A percentile compares a stretch with the other conserved stretches of the same genome.
These are phyloP conservation scores for Teunomyces barrocoloradensis DNA, from an alignment of 805 yeast genomes.

Conservation along the genomic window DNA sequence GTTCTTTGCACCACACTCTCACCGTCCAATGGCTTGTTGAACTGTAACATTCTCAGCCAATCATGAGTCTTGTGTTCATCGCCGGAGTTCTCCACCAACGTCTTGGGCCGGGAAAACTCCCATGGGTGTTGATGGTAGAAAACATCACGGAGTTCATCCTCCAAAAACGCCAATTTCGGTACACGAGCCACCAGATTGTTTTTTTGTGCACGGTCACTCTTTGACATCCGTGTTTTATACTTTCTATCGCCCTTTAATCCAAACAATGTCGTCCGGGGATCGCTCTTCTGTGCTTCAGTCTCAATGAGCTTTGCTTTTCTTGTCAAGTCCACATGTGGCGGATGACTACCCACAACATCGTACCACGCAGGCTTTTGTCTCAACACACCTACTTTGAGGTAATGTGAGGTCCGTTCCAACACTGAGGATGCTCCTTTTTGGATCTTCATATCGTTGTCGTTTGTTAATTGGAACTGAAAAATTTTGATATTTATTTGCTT, in stretches of 20 bases:
- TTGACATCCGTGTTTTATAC: conserved; percentile 48
- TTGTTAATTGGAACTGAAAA: not conserved
- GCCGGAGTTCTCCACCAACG: conserved; percentile 72
- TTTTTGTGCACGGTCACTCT: conserved; percentile 34
- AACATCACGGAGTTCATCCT: conserved; percentile 77
- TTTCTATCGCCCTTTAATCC: conserved; percentile 16
- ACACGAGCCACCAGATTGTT: conserved; percentile 45
- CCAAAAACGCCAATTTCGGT: conserved; percentile 55
- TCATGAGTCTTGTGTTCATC: conserved; percentile 55
- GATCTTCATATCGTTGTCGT: conserved; percentile 49
- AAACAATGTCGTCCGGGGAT: conserved; percentile 25
- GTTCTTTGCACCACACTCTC: conserved; percentile 57
- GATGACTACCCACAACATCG: conserved; percentile 76
- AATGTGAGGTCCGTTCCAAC: conserved; percentile 76
- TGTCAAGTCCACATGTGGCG: conserved; percentile 68
- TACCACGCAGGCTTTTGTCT: conserved; percentile 83
- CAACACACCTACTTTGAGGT: conserved; percentile 67
- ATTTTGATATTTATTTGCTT: no score
- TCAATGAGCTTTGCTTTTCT: conserved; percentile 40
- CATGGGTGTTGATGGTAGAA: conserved; percentile 96
- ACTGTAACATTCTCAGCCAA: conserved; percentile 79
- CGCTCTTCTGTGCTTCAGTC: conserved; percentile 21
- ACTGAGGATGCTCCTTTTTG: conserved; percentile 69
- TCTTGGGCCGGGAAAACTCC: conserved; percentile 92
- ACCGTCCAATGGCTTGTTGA: conserved; percentile 76